Conservation (phyloP, 805 yeast genomes). For the Saturnispora gosingensis region DNA sequence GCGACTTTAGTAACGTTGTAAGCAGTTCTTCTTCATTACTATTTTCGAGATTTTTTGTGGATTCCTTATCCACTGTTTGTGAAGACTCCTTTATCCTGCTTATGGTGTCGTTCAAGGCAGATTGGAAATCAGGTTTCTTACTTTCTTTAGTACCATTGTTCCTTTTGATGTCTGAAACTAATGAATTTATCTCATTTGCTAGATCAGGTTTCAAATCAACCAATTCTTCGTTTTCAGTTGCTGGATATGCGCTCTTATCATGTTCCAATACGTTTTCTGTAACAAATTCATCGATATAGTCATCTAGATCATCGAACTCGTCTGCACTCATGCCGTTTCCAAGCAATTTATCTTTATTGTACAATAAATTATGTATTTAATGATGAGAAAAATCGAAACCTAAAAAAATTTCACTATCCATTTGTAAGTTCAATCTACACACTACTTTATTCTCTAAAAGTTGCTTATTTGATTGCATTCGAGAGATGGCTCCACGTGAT, state of each 20-base stretch:
- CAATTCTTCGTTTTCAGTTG: not conserved
- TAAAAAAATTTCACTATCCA: not conserved
- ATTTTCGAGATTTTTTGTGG: conserved; percentile 26
- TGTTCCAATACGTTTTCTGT: conserved; percentile 57
- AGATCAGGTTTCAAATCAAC: conserved; percentile 5
- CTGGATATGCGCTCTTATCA: conserved; percentile 37
- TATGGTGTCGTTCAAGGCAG: conserved; percentile 72
- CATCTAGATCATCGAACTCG: conserved; percentile 75
- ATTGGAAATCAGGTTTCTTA: conserved; percentile 12
- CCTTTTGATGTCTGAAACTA: conserved; percentile 1
- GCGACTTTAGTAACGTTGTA: conserved; percentile 56
- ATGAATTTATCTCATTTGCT: conserved; percentile 13
- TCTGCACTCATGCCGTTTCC: conserved; percentile 31
- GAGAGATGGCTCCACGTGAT: conserved; percentile 16
- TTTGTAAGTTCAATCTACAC: not conserved
- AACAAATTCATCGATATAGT: conserved; percentile 76
- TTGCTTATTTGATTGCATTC: not conserved
- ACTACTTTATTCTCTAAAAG: not conserved
- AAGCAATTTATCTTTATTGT: not conserved
- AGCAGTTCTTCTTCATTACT: conserved; percentile 38
- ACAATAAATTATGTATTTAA: not conserved
- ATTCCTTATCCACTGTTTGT: conserved; percentile 52
- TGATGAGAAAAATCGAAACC: not conserved
- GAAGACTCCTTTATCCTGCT: conserved; percentile 72
- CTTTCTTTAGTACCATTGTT: not conserved